phyloP scores from a whole-genome alignment of 768 basidiomycete species.

The Ramaria rubella region DNA sequence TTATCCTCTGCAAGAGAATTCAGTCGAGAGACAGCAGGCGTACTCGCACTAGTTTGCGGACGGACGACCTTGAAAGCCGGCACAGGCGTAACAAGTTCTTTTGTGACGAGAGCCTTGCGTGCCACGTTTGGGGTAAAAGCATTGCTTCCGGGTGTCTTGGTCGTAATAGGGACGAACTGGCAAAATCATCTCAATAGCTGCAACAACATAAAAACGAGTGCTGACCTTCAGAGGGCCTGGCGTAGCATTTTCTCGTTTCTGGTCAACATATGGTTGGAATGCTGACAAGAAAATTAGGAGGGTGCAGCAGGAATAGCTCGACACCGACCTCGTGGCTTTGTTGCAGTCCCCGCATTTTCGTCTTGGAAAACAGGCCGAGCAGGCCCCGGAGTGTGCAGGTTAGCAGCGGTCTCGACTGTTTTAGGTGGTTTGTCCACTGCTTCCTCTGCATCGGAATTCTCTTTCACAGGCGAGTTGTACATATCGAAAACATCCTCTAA shows the following conservation, averaged over 20 bases:
- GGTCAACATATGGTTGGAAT: slow-evolving; percentile 68
- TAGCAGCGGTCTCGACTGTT: background rate
- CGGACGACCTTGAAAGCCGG: slow-evolving; percentile 10
- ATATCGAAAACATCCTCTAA: slow-evolving; percentile 91
- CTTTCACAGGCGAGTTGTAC: slow-evolving; percentile 85
- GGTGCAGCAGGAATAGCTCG: background rate
- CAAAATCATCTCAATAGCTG: background rate
- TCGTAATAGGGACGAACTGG: slow-evolving; percentile 58
- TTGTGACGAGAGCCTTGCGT: slow-evolving; percentile 3
- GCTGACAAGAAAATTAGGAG: slow-evolving; percentile 26
- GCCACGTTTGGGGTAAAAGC: slow-evolving; percentile 25
- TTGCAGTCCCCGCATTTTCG: slow-evolving; percentile 21
- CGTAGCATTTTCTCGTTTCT: slow-evolving; percentile 41
- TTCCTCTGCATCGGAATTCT: background rate
- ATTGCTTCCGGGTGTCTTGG: slow-evolving; percentile 37
- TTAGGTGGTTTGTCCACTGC: background rate
- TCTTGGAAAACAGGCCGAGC: slow-evolving; percentile 8
- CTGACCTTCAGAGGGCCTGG: slow-evolving; percentile 35
- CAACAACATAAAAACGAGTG: background rate
- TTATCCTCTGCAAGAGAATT: slow-evolving; percentile 17
- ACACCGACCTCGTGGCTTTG: slow-evolving; percentile 34
- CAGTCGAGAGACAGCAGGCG: slow-evolving; percentile 16
- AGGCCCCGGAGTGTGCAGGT: background rate
- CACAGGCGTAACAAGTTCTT: slow-evolving; percentile 10
- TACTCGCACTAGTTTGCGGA: slow-evolving; percentile 17